Evolutionary conservation across 192 early-diverging fungal species (phyloP).

Genomic region (Linnemannia zychae): DNA sequence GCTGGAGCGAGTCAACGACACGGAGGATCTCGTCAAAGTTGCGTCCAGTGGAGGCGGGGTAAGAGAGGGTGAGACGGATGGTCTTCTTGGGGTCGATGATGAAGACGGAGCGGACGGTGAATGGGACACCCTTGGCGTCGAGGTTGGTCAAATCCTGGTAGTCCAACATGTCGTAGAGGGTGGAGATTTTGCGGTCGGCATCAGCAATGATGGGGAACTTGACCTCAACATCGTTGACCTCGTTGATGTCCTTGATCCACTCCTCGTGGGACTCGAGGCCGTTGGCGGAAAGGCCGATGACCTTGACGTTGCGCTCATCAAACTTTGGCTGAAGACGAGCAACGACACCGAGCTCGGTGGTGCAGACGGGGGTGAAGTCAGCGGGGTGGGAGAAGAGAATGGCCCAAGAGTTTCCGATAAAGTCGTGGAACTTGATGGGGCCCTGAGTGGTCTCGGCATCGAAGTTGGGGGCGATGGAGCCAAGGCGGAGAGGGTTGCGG

Average conservation of each 20-base stretch:
- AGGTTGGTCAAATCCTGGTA: conserved; percentile 94
- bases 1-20: conserved; percentile 92
- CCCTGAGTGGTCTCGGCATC: conserved; percentile 89
- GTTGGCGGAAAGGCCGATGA: conserved; percentile 96
- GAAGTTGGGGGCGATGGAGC: conserved; percentile 75
- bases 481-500: conserved; percentile 54
- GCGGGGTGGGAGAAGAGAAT: conserved; percentile 99
- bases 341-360: conserved; percentile 95
- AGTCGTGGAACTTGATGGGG: conserved; percentile 92
- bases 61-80: conserved; percentile 92
- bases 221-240: conserved; percentile 82
- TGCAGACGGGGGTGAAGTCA: conserved; percentile 97
- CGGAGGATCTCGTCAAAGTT: conserved; percentile 99
- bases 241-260: conserved; percentile 97
- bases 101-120: conserved; percentile 97
- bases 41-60: conserved; percentile 92
- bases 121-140: conserved; percentile 88
- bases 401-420: conserved; percentile 88
- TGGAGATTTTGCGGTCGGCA: conserved; percentile 85
- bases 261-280: conserved; percentile 81
- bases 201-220: conserved; percentile 97
- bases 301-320: conserved; percentile 84
- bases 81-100: conserved; percentile 93
- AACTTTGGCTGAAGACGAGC: conserved; percentile 87
- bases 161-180: conserved; percentile 98